Evolutionary conservation across 345 rosid species (phyloP).

Genomic region (Acer campestre): DNA sequence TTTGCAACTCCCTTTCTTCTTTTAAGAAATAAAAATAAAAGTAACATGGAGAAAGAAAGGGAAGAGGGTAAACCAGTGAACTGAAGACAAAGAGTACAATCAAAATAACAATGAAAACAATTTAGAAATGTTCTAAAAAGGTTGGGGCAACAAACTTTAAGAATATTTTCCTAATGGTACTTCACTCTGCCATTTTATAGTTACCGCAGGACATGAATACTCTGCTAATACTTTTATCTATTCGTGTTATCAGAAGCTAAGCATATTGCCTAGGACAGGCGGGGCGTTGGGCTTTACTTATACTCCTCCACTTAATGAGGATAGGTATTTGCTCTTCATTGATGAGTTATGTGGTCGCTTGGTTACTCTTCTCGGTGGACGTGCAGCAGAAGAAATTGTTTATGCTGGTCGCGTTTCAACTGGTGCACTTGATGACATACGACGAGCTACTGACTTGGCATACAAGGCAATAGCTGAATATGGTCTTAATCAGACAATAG

Average conservation of each 20-base stretch:
- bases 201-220: not conserved
- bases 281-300: constrained; percentile 96
- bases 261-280: constrained; percentile 98
- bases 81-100: not conserved
- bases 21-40: no score
- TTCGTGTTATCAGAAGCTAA: constrained; percentile 64
- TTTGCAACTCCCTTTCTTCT: no score
- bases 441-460: constrained; percentile 94
- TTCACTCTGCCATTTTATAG: not conserved
- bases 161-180: not conserved
- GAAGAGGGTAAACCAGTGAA: not conserved
- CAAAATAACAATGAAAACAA: not conserved
- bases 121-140: not conserved
- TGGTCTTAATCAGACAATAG: constrained; percentile 85
- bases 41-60: not conserved
- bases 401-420: constrained; percentile 93
- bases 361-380: constrained; percentile 97
- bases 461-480: constrained; percentile 97
- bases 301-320: constrained; percentile 79
- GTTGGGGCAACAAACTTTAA: not conserved
- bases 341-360: constrained; percentile 93
- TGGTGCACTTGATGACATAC: constrained; percentile 94
- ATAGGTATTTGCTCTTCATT: constrained; percentile 87
- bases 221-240: not conserved
- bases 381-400: constrained; percentile 94